Percentiles rank a stretch among this genome's conserved stretches.
These are phyloP conservation scores for Salix purpurea DNA, from an alignment of 345 rosid genomes.

Conservation along the genomic window DNA sequence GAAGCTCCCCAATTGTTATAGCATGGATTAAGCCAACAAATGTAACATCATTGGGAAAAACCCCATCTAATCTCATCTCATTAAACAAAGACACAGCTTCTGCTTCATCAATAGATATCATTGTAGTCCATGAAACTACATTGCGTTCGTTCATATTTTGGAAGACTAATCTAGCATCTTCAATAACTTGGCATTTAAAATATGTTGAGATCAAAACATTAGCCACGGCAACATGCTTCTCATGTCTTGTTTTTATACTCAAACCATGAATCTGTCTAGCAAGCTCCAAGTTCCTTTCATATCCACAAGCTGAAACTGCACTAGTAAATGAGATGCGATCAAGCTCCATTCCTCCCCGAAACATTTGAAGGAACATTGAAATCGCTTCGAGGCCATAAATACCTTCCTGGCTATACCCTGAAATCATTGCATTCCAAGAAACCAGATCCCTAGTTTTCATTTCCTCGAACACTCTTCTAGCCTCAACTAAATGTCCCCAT, in stretches of 20 bases:
- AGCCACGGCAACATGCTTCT: constrained; percentile 52
- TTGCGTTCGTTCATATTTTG: constrained; percentile 51
- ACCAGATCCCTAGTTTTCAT: constrained; percentile 61
- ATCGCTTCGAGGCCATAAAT: constrained; percentile 51
- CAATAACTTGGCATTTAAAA: constrained; percentile 51
- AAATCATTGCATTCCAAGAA: constrained; percentile 83
- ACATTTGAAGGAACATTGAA: constrained; percentile 52
- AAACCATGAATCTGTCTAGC: constrained; percentile 81
- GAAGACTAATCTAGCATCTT: constrained; percentile 56
- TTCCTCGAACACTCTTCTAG: constrained; percentile 60
- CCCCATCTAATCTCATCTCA: constrained; percentile 61
- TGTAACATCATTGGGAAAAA: constrained; percentile 76
- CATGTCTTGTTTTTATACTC: constrained; percentile 60
- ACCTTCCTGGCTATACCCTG: constrained; percentile 73
- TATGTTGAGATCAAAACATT: constrained; percentile 75
- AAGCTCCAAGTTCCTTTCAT: constrained; percentile 49
- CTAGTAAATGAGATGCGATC: constrained; percentile 85
- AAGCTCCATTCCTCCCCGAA: constrained; percentile 52
- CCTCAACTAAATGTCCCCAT: constrained; percentile 46
- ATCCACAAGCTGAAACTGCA: constrained; percentile 72
- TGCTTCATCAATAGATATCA: constrained; percentile 55
- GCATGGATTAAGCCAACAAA: constrained; percentile 62
- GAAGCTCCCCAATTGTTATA: constrained; percentile 36
- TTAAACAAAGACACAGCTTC: constrained; percentile 53
- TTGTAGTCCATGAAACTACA: constrained; percentile 85